Evolutionary conservation across 1,284 basidiomycete genomes (phyloP).

Genomic region (Ustilago sp.): DNA sequence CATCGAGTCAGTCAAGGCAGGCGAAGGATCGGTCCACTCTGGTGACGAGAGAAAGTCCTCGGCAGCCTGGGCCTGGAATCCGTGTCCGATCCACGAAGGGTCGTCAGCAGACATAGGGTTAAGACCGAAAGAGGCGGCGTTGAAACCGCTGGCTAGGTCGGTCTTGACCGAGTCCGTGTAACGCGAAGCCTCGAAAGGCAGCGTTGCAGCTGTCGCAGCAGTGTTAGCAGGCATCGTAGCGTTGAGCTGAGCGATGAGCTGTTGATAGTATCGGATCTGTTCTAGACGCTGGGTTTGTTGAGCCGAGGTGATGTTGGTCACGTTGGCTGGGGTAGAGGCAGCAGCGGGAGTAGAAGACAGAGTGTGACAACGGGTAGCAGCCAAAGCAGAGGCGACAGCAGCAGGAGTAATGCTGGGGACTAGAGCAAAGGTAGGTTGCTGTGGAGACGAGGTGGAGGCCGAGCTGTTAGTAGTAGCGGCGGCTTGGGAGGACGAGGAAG

Average conservation of each 20-base stretch:
- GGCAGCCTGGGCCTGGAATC: constrained; percentile 51
- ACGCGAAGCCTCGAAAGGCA: constrained; percentile 39
- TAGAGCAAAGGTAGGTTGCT: constrained; percentile 41
- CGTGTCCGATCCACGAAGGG: constrained; percentile 58
- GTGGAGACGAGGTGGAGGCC: constrained; percentile 20
- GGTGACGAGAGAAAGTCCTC: constrained; percentile 63
- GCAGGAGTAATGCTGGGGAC: constrained; percentile 47
- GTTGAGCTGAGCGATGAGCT: constrained; percentile 50
- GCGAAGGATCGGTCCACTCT: constrained; percentile 64
- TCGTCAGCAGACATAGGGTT: constrained; percentile 59
- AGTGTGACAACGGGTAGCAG: constrained; percentile 47
- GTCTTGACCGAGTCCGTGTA: constrained; percentile 35
- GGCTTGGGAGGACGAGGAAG: constrained; percentile 24
- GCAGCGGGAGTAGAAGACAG: constrained; percentile 26
- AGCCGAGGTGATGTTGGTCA: no score
- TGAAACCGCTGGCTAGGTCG: constrained; percentile 32
- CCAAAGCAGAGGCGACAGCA: constrained; percentile 41
- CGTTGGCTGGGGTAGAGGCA: constrained; percentile 2
- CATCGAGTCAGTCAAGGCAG: constrained; percentile 62
- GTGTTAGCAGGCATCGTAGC: constrained; percentile 42
- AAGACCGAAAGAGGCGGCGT: constrained; percentile 49
- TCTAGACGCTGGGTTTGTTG: constrained; percentile 45
- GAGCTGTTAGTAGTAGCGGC: constrained; percentile 15
- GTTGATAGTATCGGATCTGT: constrained; percentile 53
- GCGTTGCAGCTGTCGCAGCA: constrained; percentile 23